Base-by-base conservation (phyloP, 352 stramenopile genomes). In the Pythium sukuiense region DNA sequence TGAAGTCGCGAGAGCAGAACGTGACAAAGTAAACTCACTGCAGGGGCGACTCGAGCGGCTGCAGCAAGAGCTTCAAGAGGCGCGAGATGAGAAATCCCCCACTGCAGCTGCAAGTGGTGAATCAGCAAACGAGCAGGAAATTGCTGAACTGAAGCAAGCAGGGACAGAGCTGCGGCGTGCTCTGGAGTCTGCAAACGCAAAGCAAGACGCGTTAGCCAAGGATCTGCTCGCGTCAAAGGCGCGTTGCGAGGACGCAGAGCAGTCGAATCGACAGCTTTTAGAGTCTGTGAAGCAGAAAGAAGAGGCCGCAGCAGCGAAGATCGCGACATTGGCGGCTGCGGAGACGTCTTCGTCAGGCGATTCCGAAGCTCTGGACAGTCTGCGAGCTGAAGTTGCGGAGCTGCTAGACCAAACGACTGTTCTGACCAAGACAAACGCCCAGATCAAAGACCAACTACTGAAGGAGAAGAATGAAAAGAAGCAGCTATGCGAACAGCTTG, bases 391-490 rank as follows among this genome's bases (percentile, higher is more conserved):
- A 16, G 6, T 71, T 8, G 26, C 37, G 1, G 65, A 72, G 27
- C 43, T 73, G 27, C 57, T 73, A 3, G 70, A 76, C 20, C 61
- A 73, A 61, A 24, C 70, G 6, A 48, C 59, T 18, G 59, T 63
- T 9, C 54, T 73, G 16, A 65, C 37, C 0, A 73, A 63, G 39
- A 76, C 70, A 9, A 76, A 73, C 41, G 1, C 55, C 1, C 67
- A 76, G 60, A 62, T 73, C 32, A 76, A 76, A 54, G 67, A 76
- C 1, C 66, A 73, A 20, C 26, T 76, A 8, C 62, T 71, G 6
- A 72, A 76, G 14, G 70, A 71, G 27, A 46, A 61, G 0, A 73
- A 63, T 26, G 62, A 73, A 35, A 76, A 73, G 59, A 66, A 63
- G 24, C 49, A 61, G n/a, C 61, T 76, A 6, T 45, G 33, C 12